These are phyloP conservation scores for Trapa bicornis DNA, from an alignment of 345 rosid genomes.

Conservation along the genomic window DNA sequence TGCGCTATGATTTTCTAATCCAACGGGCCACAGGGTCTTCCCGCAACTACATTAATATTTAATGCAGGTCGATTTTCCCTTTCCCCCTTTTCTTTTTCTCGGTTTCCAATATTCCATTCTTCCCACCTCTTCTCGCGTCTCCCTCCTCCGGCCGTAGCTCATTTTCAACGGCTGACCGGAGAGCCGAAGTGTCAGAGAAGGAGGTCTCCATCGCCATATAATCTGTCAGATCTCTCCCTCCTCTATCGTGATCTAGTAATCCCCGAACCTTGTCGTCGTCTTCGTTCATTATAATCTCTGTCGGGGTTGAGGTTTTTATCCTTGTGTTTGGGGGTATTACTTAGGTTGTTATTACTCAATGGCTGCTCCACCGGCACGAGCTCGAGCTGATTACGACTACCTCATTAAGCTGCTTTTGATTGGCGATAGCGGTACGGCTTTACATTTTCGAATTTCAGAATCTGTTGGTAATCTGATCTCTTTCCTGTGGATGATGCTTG, in stretches of 20 bases:
- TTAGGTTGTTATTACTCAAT: conserved; percentile 9
- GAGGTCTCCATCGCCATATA: conserved; percentile 7
- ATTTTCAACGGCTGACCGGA: conserved; percentile 9
- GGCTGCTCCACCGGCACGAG: conserved; percentile 76
- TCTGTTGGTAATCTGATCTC: background rate
- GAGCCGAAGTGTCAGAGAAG: conserved; percentile 24
- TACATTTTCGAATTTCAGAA: background rate
- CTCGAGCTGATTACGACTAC: conserved; percentile 70
- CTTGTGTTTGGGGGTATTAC: conserved; percentile 20
- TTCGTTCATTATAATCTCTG: conserved; percentile 5
- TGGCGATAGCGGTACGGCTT: conserved; percentile 58
- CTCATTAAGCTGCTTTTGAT: conserved; percentile 59
- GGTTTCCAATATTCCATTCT: too few relatives aligned
- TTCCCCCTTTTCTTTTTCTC: too few relatives aligned
- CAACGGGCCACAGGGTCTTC: too few relatives aligned
- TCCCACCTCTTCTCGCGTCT: too few relatives aligned
- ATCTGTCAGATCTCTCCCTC: conserved; percentile 21
- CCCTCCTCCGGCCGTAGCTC: too few relatives aligned
- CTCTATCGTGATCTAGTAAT: conserved; percentile 25
- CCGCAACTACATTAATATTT: too few relatives aligned
- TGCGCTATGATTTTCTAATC: too few relatives aligned
- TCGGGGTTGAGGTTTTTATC: background rate
- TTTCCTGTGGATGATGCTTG: background rate
- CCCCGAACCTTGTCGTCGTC: conserved; percentile 5
- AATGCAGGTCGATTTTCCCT: too few relatives aligned